A percentile compares a stretch with the other conserved stretches of the same genome.
Conservation (phyloP, 208 protist species). For the Phytomonas serpens region DNA sequence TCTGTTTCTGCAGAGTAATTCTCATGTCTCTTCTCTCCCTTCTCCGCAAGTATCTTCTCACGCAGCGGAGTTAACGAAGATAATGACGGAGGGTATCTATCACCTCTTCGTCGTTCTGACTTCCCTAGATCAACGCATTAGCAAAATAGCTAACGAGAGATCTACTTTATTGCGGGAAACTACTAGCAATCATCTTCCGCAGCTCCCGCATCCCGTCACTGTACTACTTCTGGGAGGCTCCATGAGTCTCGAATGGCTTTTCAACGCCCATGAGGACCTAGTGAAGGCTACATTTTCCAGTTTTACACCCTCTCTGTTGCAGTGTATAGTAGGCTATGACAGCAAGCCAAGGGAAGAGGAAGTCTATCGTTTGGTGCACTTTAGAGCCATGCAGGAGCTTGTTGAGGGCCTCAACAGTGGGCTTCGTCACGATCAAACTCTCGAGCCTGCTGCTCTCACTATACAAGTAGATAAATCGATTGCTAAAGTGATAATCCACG, state of each 20-base stretch:
- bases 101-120: conserved; percentile 45
- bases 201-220: conserved; percentile 20
- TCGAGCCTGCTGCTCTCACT: conserved; percentile 21
- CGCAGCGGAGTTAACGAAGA: not conserved
- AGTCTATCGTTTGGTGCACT: not conserved
- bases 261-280: conserved; percentile 15
- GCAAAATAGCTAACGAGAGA: conserved; percentile 6
- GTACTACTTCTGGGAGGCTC: conserved; percentile 56
- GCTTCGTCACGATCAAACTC: conserved; percentile 14
- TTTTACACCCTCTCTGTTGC: not conserved
- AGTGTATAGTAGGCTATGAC: conserved; percentile 1
- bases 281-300: conserved; percentile 2
- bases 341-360: conserved; percentile 2
- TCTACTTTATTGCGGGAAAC: not conserved
- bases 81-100: conserved; percentile 31
- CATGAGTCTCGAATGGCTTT: conserved; percentile 42
- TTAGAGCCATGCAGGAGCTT: conserved; percentile 18
- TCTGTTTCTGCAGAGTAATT: not conserved
- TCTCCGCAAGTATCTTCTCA: not conserved
- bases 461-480: conserved; percentile 22
- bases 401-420: conserved; percentile 23
- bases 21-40: not conserved
- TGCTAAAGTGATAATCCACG: conserved; percentile 50
- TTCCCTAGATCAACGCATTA: conserved; percentile 25
- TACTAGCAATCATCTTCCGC: conserved; percentile 1